Percentiles rank a stretch among this genome's conserved stretches.
Evolutionary conservation across 345 rosid genomes (phyloP).

Genomic region (Eucalyptus victrix): DNA sequence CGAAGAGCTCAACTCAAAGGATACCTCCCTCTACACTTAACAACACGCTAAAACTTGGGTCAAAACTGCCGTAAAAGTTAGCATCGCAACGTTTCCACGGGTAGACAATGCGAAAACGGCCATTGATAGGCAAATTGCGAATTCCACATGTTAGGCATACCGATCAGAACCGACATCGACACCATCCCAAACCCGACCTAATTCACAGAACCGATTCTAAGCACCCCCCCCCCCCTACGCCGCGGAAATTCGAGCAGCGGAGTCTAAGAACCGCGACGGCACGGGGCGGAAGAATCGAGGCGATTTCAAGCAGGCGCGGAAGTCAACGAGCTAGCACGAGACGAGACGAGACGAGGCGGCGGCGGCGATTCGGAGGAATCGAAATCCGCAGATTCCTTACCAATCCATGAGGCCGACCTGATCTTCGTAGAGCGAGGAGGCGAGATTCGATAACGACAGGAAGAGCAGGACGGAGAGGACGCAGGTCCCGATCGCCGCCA

Average conservation of each 20-base stretch:
- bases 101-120: background rate
- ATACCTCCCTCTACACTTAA: background rate
- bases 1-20: background rate
- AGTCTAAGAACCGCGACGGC: background rate
- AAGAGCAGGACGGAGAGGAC: conserved; percentile 16
- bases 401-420: conserved; percentile 98
- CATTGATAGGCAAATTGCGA: background rate
- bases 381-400: conserved; percentile 13
- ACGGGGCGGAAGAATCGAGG: background rate
- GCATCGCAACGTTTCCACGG: background rate
- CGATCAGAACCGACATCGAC: background rate
- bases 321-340: background rate
- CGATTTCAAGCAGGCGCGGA: background rate
- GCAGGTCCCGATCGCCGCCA: conserved; percentile 54
- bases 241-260: background rate
- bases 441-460: conserved; percentile 18
- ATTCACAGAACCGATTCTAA: background rate
- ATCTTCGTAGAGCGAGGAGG: conserved; percentile 76
- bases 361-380: background rate
- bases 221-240: too few relatives aligned
- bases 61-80: background rate
- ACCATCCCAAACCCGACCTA: background rate
- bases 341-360: background rate
- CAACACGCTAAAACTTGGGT: background rate
- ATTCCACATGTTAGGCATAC: background rate